phyloP scores from a whole-genome alignment of 148 eudicot species.

The Drosera capensis region DNA sequence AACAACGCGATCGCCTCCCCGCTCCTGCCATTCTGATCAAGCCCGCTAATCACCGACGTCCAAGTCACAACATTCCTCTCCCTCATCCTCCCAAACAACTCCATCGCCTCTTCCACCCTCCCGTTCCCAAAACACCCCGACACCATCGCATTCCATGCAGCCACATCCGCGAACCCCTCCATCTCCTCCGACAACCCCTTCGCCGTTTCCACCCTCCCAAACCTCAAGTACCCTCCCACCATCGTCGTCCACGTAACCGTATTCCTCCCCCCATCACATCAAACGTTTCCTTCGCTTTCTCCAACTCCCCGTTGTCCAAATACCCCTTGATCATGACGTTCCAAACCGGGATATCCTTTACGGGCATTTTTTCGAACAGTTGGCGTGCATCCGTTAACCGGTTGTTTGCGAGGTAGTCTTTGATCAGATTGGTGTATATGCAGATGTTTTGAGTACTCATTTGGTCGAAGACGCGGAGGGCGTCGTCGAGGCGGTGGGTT shows the following conservation, averaged over 20 bases:
- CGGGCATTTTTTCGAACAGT: conserved; percentile 58
- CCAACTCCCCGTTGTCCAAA: conserved; percentile 42
- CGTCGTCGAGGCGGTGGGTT: conserved; percentile 17
- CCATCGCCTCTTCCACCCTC: conserved; percentile 32
- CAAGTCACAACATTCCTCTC: conserved; percentile 51
- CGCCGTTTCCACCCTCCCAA: conserved; percentile 41
- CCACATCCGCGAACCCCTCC: conserved; percentile 52
- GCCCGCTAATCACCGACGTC: conserved; percentile 80
- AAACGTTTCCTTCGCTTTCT: conserved; percentile 33
- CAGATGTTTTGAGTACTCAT: conserved; percentile 23
- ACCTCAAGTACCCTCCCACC: conserved; percentile 45
- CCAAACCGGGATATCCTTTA: conserved; percentile 44
- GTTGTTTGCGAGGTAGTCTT: conserved; percentile 9
- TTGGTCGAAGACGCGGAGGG: conserved; percentile 15
- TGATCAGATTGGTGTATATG: conserved; percentile 48
- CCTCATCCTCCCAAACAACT: conserved; percentile 54
- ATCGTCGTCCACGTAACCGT: conserved; percentile 71
- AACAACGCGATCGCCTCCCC: conserved; percentile 41
- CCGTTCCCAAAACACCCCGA: conserved; percentile 53
- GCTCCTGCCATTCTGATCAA: conserved; percentile 60
- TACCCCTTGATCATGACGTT: conserved; percentile 70
- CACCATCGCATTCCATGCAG: conserved; percentile 73
- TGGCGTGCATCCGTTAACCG: conserved; percentile 42
- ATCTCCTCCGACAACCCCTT: conserved; percentile 44
- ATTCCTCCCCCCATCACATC: conserved; percentile 51